A percentile compares a stretch with the other conserved stretches of the same genome.
phyloP scores from a whole-genome alignment of 768 basidiomycete species.

The Mycena chlorophos region DNA sequence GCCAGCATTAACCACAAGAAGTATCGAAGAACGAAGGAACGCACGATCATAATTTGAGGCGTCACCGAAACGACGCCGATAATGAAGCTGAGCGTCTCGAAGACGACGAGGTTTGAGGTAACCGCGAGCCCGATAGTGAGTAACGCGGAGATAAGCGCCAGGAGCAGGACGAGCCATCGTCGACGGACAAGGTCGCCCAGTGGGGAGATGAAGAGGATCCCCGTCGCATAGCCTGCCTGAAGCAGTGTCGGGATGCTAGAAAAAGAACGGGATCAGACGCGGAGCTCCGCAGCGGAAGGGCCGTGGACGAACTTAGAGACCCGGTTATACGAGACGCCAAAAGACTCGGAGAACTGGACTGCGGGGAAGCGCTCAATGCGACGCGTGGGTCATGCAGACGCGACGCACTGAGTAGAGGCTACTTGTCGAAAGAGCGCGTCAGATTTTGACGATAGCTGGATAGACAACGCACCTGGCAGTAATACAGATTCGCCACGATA shows the following conservation, averaged over 20 bases:
- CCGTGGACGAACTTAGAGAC: conserved; percentile 22
- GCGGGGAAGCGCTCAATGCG: too few species aligned
- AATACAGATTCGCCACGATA: too few species aligned
- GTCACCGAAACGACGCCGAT: conserved; percentile 72
- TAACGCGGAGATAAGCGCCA: conserved; percentile 52
- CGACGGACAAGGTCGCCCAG: conserved; percentile 82
- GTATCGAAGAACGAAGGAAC: background rate
- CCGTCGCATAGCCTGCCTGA: conserved; percentile 73
- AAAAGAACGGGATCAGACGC: background rate
- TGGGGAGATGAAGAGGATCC: conserved; percentile 75
- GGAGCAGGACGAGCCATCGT: conserved; percentile 63
- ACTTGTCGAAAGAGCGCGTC: too few species aligned
- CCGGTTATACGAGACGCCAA: conserved; percentile 31
- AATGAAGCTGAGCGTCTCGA: conserved; percentile 70
- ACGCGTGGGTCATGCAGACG: too few species aligned
- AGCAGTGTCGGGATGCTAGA: conserved; percentile 45
- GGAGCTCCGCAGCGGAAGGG: background rate
- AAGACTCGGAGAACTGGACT: conserved; percentile 47
- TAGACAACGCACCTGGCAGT: too few species aligned
- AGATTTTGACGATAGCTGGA: too few species aligned
- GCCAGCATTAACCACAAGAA: background rate
- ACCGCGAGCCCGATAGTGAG: conserved; percentile 74
- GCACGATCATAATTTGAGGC: conserved; percentile 71
- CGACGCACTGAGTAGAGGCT: too few species aligned
- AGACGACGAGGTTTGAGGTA: conserved; percentile 56